Evolutionary conservation across 2,329 filamentous ascomycete genomes (phyloP), one percentile per base, ranked within the genome.

Genomic region (Colletotrichum aenigma): DNA sequence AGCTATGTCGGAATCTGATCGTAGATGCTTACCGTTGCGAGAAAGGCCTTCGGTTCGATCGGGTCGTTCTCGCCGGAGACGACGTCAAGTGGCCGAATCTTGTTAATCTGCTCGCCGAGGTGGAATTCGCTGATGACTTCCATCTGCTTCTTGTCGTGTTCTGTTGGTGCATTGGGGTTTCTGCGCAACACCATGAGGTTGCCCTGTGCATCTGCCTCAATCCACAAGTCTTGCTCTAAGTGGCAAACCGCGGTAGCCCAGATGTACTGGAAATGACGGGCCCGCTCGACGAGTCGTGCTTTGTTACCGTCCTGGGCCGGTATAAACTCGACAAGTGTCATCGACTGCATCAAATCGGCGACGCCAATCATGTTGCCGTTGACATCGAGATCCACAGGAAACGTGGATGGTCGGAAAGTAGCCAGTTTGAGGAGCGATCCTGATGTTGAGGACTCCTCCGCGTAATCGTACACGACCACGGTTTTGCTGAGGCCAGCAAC

Each of bases 31-130:
- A 96, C 96, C 70, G 97, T 98, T 74, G 91, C 96, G 68, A 98
- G 86, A 82, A 98, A 98, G 24, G 97, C 97, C 80, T 91, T 92
- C 0, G 97, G 96, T 9, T 93, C 87, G 9, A 98, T 92, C 30
- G 93, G 88, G 10, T 94, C 92, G 78, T 89, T 92, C 38, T 91
- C 86, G 21, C 89, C 89, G 4, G 92, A 88, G 32, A 91, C 89
- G 12, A 97, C 91, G 70, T 93, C 89, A 21, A 98, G 91, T 32
- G 91, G 91, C 26, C 93, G 91, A 71, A 98, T 98, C 36, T 92
- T 91, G 82, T 99, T 99, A 71, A 98, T 95, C 91, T 97, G 95
- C 83, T 99, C 96, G 2, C 97, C 96, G 12, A 99, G 88, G 60
- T 94, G 92, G 77, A 98, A 92, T 84, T 98, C 96, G 75, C 94